A percentile compares a stretch with the other conserved stretches of the same genome.
Evolutionary conservation across 441 rosid genomes (phyloP).

Genomic region (Gossypium schwendimanii): DNA sequence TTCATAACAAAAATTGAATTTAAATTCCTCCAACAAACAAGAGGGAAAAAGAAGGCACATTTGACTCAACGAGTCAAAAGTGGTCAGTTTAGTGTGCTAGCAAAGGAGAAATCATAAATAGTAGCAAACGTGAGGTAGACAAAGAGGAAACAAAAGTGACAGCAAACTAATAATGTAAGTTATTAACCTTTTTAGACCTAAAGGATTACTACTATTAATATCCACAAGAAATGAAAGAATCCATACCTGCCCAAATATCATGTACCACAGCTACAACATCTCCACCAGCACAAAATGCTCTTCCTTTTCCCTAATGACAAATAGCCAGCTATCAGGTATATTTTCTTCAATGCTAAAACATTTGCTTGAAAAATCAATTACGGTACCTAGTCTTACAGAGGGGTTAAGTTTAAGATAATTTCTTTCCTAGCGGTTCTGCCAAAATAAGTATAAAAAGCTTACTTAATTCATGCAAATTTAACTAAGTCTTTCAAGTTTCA

Average conservation of each 20-base stretch:
- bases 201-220: neutral
- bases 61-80: neutral
- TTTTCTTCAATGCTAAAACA: neutral
- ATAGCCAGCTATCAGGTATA: neutral
- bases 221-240: neutral
- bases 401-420: neutral
- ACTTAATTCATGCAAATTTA: neutral
- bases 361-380: neutral
- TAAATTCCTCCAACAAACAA: neutral
- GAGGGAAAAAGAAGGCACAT: neutral
- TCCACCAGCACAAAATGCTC: conserved; percentile 19
- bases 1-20: neutral
- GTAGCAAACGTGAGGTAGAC: neutral
- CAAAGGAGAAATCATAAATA: neutral
- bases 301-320: conserved; percentile 17
- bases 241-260: conserved; percentile 14
- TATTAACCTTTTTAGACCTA: neutral
- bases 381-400: neutral
- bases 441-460: neutral
- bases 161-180: neutral
- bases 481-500: neutral
- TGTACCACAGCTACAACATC: conserved; percentile 16
- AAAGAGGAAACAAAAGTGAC: neutral
- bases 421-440: neutral
- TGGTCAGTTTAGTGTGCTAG: neutral